phyloP scores from a whole-genome alignment of 768 basidiomycete genomes.

The Cystofilobasidium macerans region DNA sequence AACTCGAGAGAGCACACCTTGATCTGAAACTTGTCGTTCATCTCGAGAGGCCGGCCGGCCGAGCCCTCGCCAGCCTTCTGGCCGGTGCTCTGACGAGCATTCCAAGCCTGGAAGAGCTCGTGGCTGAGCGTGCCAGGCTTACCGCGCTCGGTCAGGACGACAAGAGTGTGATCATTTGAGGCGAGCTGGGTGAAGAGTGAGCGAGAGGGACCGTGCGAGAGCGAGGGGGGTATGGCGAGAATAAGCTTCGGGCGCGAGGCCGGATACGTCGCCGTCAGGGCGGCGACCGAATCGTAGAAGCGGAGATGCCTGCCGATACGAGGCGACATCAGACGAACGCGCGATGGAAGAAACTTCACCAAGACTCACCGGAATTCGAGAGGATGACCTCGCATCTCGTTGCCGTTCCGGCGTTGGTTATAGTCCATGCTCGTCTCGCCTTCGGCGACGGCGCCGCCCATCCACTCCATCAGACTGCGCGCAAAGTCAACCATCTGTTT shows the following conservation, averaged over 20 bases:
- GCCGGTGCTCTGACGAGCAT: constrained; percentile 61
- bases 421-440: constrained; percentile 57
- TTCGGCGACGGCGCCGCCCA: constrained; percentile 87
- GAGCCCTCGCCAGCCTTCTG: constrained; percentile 81
- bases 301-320: constrained; percentile 62
- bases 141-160: constrained; percentile 68
- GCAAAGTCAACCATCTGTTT: constrained; percentile 90
- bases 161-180: constrained; percentile 65
- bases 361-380: constrained; percentile 68
- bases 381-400: constrained; percentile 25
- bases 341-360: not conserved
- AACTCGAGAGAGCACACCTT: constrained; percentile 44
- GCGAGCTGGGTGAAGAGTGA: constrained; percentile 78
- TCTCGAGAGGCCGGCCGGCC: constrained; percentile 73
- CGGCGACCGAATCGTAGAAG: constrained; percentile 73
- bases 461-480: constrained; percentile 96
- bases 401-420: constrained; percentile 41
- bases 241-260: constrained; percentile 86
- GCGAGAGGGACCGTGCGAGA: constrained; percentile 86
- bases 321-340: not conserved
- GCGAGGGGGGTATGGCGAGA: constrained; percentile 78
- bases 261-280: constrained; percentile 68
- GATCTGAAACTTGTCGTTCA: constrained; percentile 59
- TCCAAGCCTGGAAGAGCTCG: constrained; percentile 76
- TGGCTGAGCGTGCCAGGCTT: constrained; percentile 71